These are phyloP conservation scores for Cutaneotrichosporon sp. DNA, from an alignment of 1,284 basidiomycete genomes.

Conservation along the genomic window DNA sequence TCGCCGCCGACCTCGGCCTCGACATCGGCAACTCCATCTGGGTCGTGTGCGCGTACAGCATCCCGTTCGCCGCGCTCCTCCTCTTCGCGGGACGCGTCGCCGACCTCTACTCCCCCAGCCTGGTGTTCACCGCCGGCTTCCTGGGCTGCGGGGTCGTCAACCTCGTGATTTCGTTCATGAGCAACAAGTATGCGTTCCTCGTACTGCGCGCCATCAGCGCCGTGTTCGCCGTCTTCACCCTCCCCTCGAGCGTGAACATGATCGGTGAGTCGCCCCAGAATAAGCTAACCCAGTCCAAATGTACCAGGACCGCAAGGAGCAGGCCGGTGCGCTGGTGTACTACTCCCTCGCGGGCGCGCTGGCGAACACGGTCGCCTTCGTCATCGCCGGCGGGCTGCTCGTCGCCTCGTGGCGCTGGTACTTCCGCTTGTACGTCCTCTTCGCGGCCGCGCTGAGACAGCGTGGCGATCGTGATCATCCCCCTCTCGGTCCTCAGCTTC, in stretches of 20 bases:
- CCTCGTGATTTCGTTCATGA: constrained; percentile 51
- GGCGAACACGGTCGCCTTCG: constrained; percentile 31
- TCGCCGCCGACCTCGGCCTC: constrained; percentile 40
- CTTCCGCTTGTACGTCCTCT: constrained; percentile 39
- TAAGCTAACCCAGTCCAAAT: constrained; percentile 33
- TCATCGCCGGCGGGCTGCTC: constrained; percentile 49
- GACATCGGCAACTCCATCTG: constrained; percentile 37
- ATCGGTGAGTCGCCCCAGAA: constrained; percentile 17
- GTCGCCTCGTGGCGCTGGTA: constrained; percentile 51
- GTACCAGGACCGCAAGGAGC: constrained; percentile 43
- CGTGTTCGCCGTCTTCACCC: constrained; percentile 46
- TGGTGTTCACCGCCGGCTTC: constrained; percentile 46
- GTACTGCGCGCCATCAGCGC: constrained; percentile 48
- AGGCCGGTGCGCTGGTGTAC: constrained; percentile 44
- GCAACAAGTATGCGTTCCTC: constrained; percentile 48
- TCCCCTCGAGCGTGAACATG: constrained; percentile 50
- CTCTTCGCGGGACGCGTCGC: constrained; percentile 45
- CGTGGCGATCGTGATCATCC: constrained; percentile 38
- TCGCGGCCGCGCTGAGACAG: constrained; percentile 14
- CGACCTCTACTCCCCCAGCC: constrained; percentile 47
- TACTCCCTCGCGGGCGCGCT: constrained; percentile 48
- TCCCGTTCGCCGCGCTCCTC: constrained; percentile 40
- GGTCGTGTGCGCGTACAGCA: constrained; percentile 41
- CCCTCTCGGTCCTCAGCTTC: constrained; percentile 39
- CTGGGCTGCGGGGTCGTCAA: constrained; percentile 44